Base-by-base conservation (phyloP, 495 filamentous ascomycete species). In the Neurospora sp. region DNA sequence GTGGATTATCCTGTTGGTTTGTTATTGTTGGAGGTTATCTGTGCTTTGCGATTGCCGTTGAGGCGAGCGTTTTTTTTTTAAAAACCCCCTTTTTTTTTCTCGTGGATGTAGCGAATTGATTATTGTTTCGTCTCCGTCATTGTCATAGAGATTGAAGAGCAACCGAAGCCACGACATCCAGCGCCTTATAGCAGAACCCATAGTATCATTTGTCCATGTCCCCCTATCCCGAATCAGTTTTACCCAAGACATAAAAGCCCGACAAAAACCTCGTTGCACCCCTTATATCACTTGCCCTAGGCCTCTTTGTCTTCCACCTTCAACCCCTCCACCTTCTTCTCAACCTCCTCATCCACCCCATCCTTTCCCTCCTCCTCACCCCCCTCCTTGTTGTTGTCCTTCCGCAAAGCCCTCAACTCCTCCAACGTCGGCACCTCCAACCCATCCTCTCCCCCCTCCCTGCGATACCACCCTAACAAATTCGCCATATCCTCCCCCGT, bases 401-500 rank as follows among this genome's bases (percentile, higher is more conserved):
- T 86, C 73, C 84, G 85, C 84, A 82, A 85, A 44, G 79, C 84
- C 78, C 79, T 84, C 23, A 91, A 78, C 72, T 84, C 83, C 11
- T 84, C 82, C 27, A 87, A 72, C 14, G 81, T 78, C 42, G 87
- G 82, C 0, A 90, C 85, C 41, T 8, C 23, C 18, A 91, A 77
- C 72, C 84, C 82, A 20, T 83, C 85, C 46, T n/a, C n/a, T n/a
- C n/a, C n/a, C n/a, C n/a, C n/a, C n/a, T 83, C 79, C 38, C 83
- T 81, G 0, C 88, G 80, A 78, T 96, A 99, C 78, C 89, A 92
- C 1, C 80, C 83, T 39, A 98, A 79, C 35, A 99, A 81, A 39
- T 82, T 84, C 35, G 90, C 89, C 92, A 98, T 97, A 78, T 97
- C 94, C 71, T 89, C 84, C 39, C 96, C 94, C 35, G 88, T 86